Conservation (phyloP, 148 eudicot species). For the Vaccinium darrowii region DNA sequence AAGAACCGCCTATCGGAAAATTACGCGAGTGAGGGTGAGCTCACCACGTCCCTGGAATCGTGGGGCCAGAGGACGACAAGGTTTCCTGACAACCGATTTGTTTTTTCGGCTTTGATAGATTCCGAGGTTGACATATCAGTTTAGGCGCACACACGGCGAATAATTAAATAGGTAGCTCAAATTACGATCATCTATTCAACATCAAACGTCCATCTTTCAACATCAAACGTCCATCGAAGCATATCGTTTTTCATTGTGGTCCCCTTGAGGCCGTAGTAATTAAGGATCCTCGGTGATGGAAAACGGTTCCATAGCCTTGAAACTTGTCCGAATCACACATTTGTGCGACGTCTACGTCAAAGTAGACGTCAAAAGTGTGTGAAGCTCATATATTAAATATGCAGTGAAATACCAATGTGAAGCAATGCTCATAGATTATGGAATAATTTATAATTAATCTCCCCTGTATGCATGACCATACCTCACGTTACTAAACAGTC, state of each 20-base stretch:
- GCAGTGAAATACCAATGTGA: no score
- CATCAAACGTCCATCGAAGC: conserved; percentile 8
- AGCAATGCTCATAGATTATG: no score
- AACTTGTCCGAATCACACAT: background rate
- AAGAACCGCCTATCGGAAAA: no score
- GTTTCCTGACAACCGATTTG: background rate
- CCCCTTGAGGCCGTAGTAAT: background rate
- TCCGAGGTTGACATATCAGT: background rate
- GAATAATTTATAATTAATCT: no score
- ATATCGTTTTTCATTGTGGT: background rate
- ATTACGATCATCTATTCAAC: background rate
- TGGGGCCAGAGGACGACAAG: background rate
- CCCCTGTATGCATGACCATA: background rate
- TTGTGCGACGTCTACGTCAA: no score
- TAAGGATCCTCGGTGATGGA: background rate
- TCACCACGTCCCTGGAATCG: background rate
- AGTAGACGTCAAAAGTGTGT: no score
- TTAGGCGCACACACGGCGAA: background rate
- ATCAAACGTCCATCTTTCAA: background rate
- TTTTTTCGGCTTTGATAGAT: background rate
- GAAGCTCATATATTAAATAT: no score
- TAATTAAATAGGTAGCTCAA: background rate
- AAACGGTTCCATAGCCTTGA: background rate
- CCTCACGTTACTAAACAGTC: background rate
- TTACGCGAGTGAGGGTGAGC: no score